A percentile compares a stretch with the other conserved stretches of the same genome.
Conservation (phyloP, 257 asterid genomes). For the Coffea eugenioides region DNA sequence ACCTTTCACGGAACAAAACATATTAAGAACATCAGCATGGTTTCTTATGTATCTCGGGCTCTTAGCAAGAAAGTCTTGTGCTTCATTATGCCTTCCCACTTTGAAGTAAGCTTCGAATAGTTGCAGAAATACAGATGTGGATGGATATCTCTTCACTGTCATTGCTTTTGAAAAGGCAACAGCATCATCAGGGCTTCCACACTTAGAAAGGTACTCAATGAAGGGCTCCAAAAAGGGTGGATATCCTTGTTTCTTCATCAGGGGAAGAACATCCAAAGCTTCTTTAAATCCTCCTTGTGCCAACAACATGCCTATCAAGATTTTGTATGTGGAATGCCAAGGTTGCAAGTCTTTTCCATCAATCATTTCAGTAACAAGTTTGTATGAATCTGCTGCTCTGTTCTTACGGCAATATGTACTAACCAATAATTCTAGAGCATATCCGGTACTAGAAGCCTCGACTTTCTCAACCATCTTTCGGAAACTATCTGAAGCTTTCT, state of each 20-base stretch:
- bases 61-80: conserved; percentile 66
- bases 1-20: conserved; percentile 43
- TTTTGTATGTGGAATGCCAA: conserved; percentile 56
- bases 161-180: conserved; percentile 40
- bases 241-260: conserved; percentile 71
- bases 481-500: conserved; percentile 51
- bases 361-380: conserved; percentile 53
- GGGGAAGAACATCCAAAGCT: conserved; percentile 54
- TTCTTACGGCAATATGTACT: conserved; percentile 50
- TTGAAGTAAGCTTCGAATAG: conserved; percentile 61
- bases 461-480: conserved; percentile 50
- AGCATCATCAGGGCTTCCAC: conserved; percentile 74
- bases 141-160: conserved; percentile 51
- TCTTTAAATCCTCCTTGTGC: conserved; percentile 44
- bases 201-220: conserved; percentile 45
- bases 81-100: conserved; percentile 56
- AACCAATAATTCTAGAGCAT: conserved; percentile 50
- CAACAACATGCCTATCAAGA: conserved; percentile 54
- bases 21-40: conserved; percentile 69
- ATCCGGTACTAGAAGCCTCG: conserved; percentile 40
- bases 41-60: conserved; percentile 62
- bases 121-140: conserved; percentile 44
- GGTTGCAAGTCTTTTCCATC: conserved; percentile 44
- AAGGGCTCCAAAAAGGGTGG: conserved; percentile 64
- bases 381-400: conserved; percentile 50